Conservation (phyloP, 371 early-diverging fungal species). For the Haplosporangium sp. region DNA sequence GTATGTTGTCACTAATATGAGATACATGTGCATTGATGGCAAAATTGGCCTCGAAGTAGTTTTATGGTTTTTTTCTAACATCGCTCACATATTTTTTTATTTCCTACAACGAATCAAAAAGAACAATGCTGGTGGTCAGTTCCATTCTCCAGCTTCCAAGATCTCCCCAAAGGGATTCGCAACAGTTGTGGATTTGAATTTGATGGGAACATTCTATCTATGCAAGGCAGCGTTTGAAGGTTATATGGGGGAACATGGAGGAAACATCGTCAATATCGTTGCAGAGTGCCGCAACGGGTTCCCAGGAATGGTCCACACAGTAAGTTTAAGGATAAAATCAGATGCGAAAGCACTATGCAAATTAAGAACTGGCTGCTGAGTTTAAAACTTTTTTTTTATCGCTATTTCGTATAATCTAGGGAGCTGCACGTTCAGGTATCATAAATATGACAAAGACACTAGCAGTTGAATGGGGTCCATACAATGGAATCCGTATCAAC, state of each 20-base stretch:
- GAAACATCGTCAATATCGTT: slow-evolving; percentile 61
- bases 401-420: slow-evolving; percentile 1
- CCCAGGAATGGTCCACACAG: slow-evolving; percentile 48
- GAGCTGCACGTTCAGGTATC: slow-evolving; percentile 44
- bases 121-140: slow-evolving; percentile 67
- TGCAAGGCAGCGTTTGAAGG: slow-evolving; percentile 51
- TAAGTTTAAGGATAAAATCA: neutral
- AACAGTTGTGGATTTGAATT: slow-evolving; percentile 63
- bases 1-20: slow-evolving; percentile 13
- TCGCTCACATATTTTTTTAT: neutral
- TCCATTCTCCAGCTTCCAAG: slow-evolving; percentile 53
- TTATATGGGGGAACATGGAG: slow-evolving; percentile 61
- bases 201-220: slow-evolving; percentile 63
- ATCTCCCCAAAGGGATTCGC: slow-evolving; percentile 58
- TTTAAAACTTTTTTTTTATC: too few species aligned
- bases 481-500: slow-evolving; percentile 63
- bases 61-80: neutral
- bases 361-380: too few species aligned
- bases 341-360: neutral
- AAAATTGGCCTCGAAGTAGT: too few species aligned
- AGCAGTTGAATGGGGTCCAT: slow-evolving; percentile 63
- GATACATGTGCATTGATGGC: too few species aligned
- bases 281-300: slow-evolving; percentile 62
- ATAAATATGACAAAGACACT: slow-evolving; percentile 62
- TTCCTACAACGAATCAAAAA: neutral